A percentile compares a stretch with the other conserved stretches of the same genome.
phyloP scores from a whole-genome alignment of 192 early-diverging fungal genomes.

The Gigaspora rosea region DNA sequence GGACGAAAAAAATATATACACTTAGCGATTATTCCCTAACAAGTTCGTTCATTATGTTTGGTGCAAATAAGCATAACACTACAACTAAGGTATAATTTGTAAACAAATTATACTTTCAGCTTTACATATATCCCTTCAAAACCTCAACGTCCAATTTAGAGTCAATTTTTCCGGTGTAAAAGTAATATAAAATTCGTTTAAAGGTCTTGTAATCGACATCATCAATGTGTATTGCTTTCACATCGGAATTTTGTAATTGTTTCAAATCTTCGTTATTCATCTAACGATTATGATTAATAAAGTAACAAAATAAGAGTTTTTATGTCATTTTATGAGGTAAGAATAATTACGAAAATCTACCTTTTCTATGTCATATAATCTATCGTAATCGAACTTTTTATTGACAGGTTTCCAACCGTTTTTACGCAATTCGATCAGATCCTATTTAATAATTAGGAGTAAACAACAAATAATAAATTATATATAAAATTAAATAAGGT shows the following conservation, averaged over 20 bases:
- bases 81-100: too few species aligned
- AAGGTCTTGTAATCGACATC: not conserved
- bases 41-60: too few species aligned
- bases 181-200: slow-evolving; percentile 1
- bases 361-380: not conserved
- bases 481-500: not conserved
- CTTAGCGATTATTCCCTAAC: too few species aligned
- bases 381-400: not conserved
- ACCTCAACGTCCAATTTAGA: not conserved
- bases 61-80: too few species aligned
- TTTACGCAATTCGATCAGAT: not conserved
- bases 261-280: not conserved
- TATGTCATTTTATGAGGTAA: not conserved
- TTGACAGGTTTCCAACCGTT: not conserved
- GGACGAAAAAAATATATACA: too few species aligned
- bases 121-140: slow-evolving; percentile 4
- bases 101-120: too few species aligned
- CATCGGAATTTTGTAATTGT: not conserved
- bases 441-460: not conserved
- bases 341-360: not conserved
- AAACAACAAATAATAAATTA: not conserved
- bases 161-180: slow-evolving; percentile 10
- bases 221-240: not conserved
- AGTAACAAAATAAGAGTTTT: not conserved
- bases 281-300: not conserved